Base-by-base conservation (phyloP, 2,329 filamentous ascomycete genomes). In the Alternaria alternata region DNA sequence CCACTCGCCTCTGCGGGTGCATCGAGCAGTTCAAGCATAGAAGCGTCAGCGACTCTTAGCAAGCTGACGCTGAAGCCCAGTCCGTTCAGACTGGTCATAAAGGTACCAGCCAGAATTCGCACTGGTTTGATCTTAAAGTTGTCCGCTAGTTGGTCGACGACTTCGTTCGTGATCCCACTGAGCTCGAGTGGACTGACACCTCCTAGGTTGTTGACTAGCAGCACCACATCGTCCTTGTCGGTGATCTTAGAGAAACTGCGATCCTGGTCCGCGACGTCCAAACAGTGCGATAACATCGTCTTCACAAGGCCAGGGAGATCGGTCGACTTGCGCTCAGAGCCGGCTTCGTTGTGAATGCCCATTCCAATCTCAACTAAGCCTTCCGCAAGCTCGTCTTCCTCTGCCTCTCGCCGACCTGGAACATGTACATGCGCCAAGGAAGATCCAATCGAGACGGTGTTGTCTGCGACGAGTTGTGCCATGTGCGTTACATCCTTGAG, bases 351-450 rank as follows among this genome's bases (percentile, higher is more conserved):
- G 75, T 93, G 90, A 66, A 91, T 91, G 8, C 89, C 89, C 89
- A 91, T 91, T 2, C 89, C 89, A 64, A 91, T 82, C 78, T 91
- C 88, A 22, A 89, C 82, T 69, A 90, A 86, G 20, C 83, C 84
- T 16, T 83, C 78, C 47, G 80, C 83, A 58, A 94, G 79, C 42
- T 88, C 88, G 24, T 88, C 86, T 11, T 82, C 82, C 43, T 83
- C 84, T 12, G 78, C 74, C 65, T 87, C 85, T 1, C 82, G 86
- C 61, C 93, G 86, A 4, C 94, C 94, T 0, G 94, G 94, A 0
- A 97, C 92, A 75, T 97, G 94, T n/a, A 97, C 94, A 75, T 96
- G 94, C 65, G 91, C 90, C 42, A 97, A 81, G 54, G 91, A 94
- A 3, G 92, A 91, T 16, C 94, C 94, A 22, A 97, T 91, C 42